phyloP scores from a whole-genome alignment of 495 filamentous ascomycete species.

The Penicillium salamii region DNA sequence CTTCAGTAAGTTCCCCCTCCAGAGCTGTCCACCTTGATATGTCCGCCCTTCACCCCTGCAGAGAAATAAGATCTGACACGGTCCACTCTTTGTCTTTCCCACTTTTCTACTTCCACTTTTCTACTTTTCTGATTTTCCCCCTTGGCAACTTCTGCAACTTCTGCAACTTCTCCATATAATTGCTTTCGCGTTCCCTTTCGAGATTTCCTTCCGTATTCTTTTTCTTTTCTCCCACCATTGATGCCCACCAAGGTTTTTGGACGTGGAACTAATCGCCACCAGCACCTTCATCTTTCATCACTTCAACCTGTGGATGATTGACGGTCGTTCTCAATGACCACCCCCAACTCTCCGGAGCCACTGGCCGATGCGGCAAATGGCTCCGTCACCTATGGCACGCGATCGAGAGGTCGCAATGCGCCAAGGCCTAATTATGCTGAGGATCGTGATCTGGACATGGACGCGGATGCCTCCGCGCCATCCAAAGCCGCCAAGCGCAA shows the following conservation, averaged over 20 bases:
- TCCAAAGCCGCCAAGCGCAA: slow-evolving; percentile 49
- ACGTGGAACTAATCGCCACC: slow-evolving; percentile 11
- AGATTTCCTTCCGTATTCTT: not conserved
- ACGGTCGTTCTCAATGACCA: slow-evolving; percentile 49
- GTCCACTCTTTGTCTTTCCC: slow-evolving; percentile 28
- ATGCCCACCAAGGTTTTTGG: not conserved
- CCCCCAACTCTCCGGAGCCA: slow-evolving; percentile 46
- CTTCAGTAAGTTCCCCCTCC: slow-evolving; percentile 10
- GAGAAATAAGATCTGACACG: slow-evolving; percentile 28
- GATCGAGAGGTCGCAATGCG: slow-evolving; percentile 85
- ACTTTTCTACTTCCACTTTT: too few species aligned
- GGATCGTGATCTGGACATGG: slow-evolving; percentile 88
- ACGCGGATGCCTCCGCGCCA: slow-evolving; percentile 55
- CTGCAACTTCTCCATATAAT: slow-evolving; percentile 1
- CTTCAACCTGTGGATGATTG: slow-evolving; percentile 29
- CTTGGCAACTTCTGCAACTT: slow-evolving; percentile 11
- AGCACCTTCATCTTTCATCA: slow-evolving; percentile 22
- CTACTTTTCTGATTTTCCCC: slow-evolving; percentile 16
- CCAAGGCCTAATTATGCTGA: slow-evolving; percentile 94
- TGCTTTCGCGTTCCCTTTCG: not conserved
- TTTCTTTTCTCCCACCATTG: slow-evolving; percentile 9
- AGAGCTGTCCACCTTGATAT: slow-evolving; percentile 25
- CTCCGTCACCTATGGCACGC: slow-evolving; percentile 77
- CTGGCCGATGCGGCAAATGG: slow-evolving; percentile 40
- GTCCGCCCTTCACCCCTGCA: slow-evolving; percentile 27